phyloP scores from a whole-genome alignment of 306 rosid genomes.

The Prunus davidiana region DNA sequence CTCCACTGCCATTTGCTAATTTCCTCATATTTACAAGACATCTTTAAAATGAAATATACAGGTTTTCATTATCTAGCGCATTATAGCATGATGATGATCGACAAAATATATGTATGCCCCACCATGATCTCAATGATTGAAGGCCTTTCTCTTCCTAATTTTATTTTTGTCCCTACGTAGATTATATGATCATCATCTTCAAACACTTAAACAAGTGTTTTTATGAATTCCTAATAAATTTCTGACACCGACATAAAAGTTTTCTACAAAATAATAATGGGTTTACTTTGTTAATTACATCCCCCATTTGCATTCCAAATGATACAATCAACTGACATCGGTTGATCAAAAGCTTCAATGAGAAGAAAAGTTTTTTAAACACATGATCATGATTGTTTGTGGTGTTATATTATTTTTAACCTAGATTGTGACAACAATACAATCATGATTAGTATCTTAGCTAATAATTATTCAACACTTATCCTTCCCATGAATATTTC shows the following conservation, averaged over 20 bases:
- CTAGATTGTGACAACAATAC: too few species aligned
- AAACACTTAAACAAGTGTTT: background rate
- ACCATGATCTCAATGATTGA: background rate
- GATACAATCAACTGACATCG: background rate
- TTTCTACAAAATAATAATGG: background rate
- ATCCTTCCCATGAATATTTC: background rate
- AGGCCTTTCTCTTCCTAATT: background rate
- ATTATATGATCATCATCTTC: background rate
- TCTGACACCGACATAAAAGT: background rate
- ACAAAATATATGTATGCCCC: background rate
- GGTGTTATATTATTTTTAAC: too few species aligned
- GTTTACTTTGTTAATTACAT: background rate
- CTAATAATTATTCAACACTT: background rate
- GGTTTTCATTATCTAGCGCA: background rate
- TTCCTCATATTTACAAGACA: background rate
- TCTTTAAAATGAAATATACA: background rate
- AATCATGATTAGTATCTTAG: too few species aligned
- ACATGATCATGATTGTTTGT: too few species aligned
- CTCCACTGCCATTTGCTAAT: background rate
- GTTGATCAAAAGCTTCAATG: background rate
- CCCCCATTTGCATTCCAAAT: background rate
- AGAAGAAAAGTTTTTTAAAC: too few species aligned
- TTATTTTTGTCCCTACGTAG: background rate
- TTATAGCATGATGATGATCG: background rate
- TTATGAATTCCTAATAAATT: background rate